phyloP scores from a whole-genome alignment of 306 rosid genomes.

The Elaeagnus macrophylla region DNA sequence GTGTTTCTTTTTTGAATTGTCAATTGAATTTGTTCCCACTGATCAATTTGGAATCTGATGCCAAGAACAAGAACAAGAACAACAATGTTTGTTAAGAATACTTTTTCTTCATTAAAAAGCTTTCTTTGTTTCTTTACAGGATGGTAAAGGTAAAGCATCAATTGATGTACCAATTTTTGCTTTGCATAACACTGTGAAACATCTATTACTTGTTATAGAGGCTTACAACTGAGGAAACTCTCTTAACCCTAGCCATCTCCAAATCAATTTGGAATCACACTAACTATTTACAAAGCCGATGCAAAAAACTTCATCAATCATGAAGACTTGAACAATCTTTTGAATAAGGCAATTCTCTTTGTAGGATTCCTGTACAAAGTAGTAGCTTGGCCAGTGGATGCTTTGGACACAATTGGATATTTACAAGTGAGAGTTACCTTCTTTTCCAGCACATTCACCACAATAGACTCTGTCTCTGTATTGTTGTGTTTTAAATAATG shows the following conservation, averaged over 20 bases:
- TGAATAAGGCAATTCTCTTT: conserved; percentile 39
- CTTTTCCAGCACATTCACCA: conserved; percentile 59
- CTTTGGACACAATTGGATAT: conserved; percentile 28
- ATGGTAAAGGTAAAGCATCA: conserved; percentile 42
- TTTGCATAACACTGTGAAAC: conserved; percentile 14
- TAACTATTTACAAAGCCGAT: background rate
- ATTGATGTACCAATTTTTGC: background rate
- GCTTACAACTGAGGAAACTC: background rate
- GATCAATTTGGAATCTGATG: conserved; percentile 42
- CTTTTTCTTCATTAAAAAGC: conserved; percentile 29
- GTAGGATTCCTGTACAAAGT: conserved; percentile 24
- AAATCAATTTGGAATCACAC: background rate
- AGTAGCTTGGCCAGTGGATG: conserved; percentile 26
- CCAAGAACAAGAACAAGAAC: background rate
- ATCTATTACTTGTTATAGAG: conserved; percentile 26
- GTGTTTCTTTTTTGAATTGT: conserved; percentile 18
- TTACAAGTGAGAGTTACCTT: conserved; percentile 53
- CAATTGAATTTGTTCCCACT: conserved; percentile 10
- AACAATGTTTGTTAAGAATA: conserved; percentile 15
- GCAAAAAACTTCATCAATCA: background rate
- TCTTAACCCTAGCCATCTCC: background rate
- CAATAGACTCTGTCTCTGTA: conserved; percentile 61
- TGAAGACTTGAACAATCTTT: conserved; percentile 37
- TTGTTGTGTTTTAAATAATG: background rate
- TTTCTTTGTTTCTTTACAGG: conserved; percentile 21